phyloP scores from a whole-genome alignment of 768 basidiomycete species.

The Butyriboletus loyo region DNA sequence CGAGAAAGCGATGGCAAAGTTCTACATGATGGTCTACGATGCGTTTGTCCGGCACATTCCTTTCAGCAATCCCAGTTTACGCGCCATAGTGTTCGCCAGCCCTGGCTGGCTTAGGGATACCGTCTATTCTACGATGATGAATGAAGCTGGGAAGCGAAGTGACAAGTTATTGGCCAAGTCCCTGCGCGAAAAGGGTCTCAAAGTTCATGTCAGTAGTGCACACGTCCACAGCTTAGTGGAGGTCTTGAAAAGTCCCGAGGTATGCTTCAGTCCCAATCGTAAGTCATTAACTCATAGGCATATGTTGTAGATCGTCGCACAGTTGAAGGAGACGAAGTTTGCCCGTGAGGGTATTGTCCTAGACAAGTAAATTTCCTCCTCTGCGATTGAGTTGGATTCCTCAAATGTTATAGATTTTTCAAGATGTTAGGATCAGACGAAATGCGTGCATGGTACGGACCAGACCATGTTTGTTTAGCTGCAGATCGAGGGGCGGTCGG shows the following conservation, averaged over 20 bases:
- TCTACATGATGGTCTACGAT: conserved; percentile 82
- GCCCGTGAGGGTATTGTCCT: conserved; percentile 89
- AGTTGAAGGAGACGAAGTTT: conserved; percentile 93
- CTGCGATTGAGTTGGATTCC: neutral
- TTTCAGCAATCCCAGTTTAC: conserved; percentile 64
- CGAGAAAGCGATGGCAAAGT: conserved; percentile 86
- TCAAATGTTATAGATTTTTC: conserved; percentile 66
- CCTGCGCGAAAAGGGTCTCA: conserved; percentile 78
- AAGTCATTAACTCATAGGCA: neutral
- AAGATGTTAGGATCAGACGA: conserved; percentile 96
- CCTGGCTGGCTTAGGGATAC: conserved; percentile 95
- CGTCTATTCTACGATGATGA: conserved; percentile 78
- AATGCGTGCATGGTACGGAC: conserved; percentile 98
- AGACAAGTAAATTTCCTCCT: conserved; percentile 58
- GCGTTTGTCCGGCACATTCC: conserved; percentile 91
- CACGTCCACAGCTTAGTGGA: conserved; percentile 97
- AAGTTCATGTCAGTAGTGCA: conserved; percentile 87
- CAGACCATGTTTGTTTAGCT: conserved; percentile 88
- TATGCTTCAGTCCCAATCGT: conserved; percentile 31
- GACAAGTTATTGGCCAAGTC: conserved; percentile 82
- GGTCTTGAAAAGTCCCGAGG: conserved; percentile 92
- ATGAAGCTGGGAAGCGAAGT: conserved; percentile 73
- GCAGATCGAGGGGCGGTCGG: conserved; percentile 93
- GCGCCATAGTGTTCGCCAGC: conserved; percentile 93
- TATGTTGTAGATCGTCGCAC: conserved; percentile 55